A percentile compares a stretch with the other conserved stretches of the same genome.
phyloP scores from a whole-genome alignment of 495 filamentous ascomycete genomes.

The Cryomyces minteri region DNA sequence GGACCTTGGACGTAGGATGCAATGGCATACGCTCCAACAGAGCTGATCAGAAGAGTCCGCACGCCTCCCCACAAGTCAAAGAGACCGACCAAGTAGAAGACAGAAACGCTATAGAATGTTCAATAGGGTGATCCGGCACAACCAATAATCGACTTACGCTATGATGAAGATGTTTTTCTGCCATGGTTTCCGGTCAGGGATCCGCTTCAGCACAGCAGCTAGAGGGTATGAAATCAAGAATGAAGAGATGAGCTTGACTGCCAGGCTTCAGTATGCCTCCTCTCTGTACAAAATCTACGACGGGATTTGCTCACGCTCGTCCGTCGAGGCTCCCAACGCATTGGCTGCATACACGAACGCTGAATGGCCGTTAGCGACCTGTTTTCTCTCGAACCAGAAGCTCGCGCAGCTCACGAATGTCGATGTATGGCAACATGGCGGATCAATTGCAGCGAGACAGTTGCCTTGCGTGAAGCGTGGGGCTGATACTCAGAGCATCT shows the following conservation, averaged over 20 bases:
- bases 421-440: constrained; percentile 72
- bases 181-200: constrained; percentile 69
- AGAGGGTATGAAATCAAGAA: constrained; percentile 90
- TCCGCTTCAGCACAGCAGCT: constrained; percentile 71
- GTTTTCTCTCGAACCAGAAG: neutral
- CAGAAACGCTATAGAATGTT: constrained; percentile 31
- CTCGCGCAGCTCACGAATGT: constrained; percentile 39
- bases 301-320: constrained; percentile 51
- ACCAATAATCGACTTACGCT: constrained; percentile 25
- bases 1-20: constrained; percentile 72
- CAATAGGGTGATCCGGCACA: neutral
- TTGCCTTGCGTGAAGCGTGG: too few species aligned
- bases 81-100: constrained; percentile 89
- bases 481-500: too few species aligned
- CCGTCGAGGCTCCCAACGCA: constrained; percentile 55
- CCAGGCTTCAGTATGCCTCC: constrained; percentile 5
- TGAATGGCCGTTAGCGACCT: constrained; percentile 17
- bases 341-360: constrained; percentile 52
- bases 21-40: constrained; percentile 65
- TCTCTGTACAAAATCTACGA: constrained; percentile 1
- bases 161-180: constrained; percentile 86
- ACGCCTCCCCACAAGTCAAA: constrained; percentile 87
- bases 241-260: constrained; percentile 85
- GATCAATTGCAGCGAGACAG: too few species aligned
- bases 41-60: constrained; percentile 58